Percentiles rank a stretch among this genome's conserved stretches.
Conservation (phyloP, 305 asterid species). For the Petunia hybrid region DNA sequence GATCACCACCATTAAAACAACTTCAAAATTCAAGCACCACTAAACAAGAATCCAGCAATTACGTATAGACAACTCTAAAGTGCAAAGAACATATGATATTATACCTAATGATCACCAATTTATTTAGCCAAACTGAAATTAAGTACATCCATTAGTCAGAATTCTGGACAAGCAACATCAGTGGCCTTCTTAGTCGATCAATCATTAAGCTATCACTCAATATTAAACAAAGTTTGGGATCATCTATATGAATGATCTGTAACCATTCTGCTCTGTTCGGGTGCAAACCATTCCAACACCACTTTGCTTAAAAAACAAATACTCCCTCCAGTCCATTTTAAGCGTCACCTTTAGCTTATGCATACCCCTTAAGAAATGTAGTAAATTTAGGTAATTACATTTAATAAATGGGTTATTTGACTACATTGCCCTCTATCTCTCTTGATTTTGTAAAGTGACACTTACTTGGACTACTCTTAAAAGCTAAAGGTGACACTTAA, state of each 20-base stretch:
- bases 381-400: no score
- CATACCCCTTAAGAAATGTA: no score
- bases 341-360: no score
- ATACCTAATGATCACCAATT: constrained; percentile 1
- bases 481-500: no score
- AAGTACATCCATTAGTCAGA: neutral
- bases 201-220: neutral
- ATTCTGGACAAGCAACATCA: constrained; percentile 10
- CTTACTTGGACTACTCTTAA: no score
- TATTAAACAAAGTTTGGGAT: no score
- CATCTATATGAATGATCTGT: no score
- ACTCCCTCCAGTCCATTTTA: no score
- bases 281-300: neutral
- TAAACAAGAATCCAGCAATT: neutral
- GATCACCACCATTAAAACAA: neutral
- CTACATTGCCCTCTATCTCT: no score
- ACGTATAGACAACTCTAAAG: constrained; percentile 7
- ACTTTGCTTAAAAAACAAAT: neutral
- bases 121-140: constrained; percentile 1
- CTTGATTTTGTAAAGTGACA: no score
- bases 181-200: neutral
- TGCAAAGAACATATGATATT: constrained; percentile 3
- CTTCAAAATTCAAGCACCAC: neutral
- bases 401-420: no score
- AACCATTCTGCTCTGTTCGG: neutral